These are phyloP conservation scores for Neospermospora avenae DNA, from an alignment of 2,329 filamentous ascomycete genomes.

Conservation along the genomic window DNA sequence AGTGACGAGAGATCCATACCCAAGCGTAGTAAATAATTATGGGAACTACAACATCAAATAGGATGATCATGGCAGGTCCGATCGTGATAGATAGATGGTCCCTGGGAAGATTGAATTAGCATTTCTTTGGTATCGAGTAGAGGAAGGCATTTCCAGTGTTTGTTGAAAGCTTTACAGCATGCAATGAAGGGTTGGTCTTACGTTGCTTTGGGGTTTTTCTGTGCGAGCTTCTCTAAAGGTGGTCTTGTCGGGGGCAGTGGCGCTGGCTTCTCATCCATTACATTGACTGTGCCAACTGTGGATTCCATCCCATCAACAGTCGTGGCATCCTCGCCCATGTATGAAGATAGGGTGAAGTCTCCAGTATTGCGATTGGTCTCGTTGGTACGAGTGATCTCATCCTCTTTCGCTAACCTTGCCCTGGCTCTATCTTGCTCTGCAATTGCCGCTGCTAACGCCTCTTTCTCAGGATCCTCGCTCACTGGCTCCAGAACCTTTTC, in stretches of 20 bases:
- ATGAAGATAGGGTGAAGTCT: not conserved
- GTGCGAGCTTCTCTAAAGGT: constrained; percentile 25
- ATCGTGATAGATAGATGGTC: constrained; percentile 28
- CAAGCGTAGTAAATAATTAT: constrained; percentile 27
- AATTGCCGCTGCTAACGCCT: not conserved
- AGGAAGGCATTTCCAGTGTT: not conserved
- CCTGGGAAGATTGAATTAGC: not conserved
- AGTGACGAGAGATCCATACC: not conserved
- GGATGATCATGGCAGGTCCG: constrained; percentile 23
- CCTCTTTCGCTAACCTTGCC: constrained; percentile 2
- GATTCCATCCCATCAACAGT: constrained; percentile 1
- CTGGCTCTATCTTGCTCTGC: not conserved
- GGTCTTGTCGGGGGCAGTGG: not conserved
- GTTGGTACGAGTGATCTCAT: not conserved
- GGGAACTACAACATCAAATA: constrained; percentile 26
- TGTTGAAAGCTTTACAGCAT: not conserved
- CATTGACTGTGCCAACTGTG: constrained; percentile 3
- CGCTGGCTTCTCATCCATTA: not conserved
- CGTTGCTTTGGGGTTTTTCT: constrained; percentile 23
- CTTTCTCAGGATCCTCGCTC: constrained; percentile 1
- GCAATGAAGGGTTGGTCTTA: not conserved
- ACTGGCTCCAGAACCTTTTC: not conserved
- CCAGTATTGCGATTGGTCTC: not conserved
- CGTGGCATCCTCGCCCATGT: not conserved
- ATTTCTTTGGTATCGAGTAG: not conserved